Evolutionary conservation across 2,329 filamentous ascomycete genomes (phyloP).

Genomic region (Epicoccum sorghinum): DNA sequence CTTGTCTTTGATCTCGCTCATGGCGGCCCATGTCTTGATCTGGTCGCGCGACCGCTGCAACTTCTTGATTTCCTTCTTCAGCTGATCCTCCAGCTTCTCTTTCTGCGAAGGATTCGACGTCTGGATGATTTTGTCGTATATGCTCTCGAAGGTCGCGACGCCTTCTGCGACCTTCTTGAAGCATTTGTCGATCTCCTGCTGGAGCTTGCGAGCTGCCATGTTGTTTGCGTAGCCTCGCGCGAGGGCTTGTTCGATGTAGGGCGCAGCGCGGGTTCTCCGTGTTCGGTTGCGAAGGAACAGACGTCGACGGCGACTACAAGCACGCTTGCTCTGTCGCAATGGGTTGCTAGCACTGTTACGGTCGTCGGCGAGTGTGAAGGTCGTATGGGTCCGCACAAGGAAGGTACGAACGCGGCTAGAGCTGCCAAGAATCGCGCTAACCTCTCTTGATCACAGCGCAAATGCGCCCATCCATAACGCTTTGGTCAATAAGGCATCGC

Average conservation of each 20-base stretch:
- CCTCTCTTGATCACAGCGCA: constrained; percentile 11
- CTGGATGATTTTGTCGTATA: constrained; percentile 97
- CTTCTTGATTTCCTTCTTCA: constrained; percentile 99
- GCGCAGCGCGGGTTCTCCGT: constrained; percentile 14
- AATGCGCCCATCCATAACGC: constrained; percentile 14
- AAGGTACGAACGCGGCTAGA: constrained; percentile 35
- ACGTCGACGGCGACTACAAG: constrained; percentile 24
- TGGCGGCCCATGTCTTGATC: constrained; percentile 99
- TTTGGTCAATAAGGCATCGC: constrained; percentile 3
- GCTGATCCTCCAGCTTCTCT: constrained; percentile 95
- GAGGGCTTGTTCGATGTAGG: constrained; percentile 27
- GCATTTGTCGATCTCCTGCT: constrained; percentile 98
- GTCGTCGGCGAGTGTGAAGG: constrained; percentile 25
- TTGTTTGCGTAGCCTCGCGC: constrained; percentile 50
- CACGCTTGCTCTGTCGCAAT: constrained; percentile 25
- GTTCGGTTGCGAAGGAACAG: background rate
- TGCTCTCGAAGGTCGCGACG: constrained; percentile 87
- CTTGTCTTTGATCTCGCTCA: constrained; percentile 99
- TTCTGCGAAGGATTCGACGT: constrained; percentile 93
- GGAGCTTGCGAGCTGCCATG: constrained; percentile 95
- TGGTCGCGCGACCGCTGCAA: constrained; percentile 95
- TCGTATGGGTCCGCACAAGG: constrained; percentile 24
- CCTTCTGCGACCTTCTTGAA: constrained; percentile 98
- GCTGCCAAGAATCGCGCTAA: constrained; percentile 29
- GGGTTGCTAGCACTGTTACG: constrained; percentile 25